These are phyloP conservation scores for Salix brachista DNA, from an alignment of 345 rosid genomes.

Conservation along the genomic window DNA sequence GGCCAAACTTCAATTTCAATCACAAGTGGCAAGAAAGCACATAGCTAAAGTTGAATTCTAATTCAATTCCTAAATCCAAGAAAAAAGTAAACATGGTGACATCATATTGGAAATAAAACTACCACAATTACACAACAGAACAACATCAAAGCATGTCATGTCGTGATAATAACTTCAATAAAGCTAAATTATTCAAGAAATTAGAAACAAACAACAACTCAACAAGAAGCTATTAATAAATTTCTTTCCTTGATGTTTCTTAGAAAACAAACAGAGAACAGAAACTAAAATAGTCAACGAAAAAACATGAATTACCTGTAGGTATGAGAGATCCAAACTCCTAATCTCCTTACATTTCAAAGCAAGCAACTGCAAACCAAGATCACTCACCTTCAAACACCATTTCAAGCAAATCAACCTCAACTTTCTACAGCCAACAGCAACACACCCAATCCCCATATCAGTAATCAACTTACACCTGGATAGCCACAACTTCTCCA, in stretches of 20 bases:
- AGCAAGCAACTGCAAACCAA: conserved; percentile 20
- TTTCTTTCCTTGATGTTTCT: not conserved
- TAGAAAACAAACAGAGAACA: not conserved
- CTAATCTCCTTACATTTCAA: conserved; percentile 59
- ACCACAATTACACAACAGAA: not conserved
- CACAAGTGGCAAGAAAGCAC: not conserved
- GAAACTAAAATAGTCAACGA: not conserved
- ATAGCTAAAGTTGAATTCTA: not conserved
- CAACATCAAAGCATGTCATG: not conserved
- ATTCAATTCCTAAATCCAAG: not conserved
- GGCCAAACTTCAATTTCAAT: not conserved
- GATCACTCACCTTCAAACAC: conserved; percentile 66
- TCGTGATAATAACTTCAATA: not conserved
- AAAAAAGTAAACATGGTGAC: not conserved
- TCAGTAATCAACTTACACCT: conserved; percentile 68
- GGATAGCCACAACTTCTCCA: conserved; percentile 56
- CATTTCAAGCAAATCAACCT: conserved; percentile 56
- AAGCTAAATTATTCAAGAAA: not conserved
- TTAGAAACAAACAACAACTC: not conserved
- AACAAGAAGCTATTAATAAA: not conserved
- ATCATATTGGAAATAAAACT: not conserved
- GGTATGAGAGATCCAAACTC: conserved; percentile 60
- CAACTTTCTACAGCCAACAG: conserved; percentile 62
- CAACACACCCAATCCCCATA: conserved; percentile 62
- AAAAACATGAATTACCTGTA: conserved; percentile 39